Base-by-base conservation (phyloP, 225 moss, liverwort and hornwort species). In the Sphagnum tenellum region DNA sequence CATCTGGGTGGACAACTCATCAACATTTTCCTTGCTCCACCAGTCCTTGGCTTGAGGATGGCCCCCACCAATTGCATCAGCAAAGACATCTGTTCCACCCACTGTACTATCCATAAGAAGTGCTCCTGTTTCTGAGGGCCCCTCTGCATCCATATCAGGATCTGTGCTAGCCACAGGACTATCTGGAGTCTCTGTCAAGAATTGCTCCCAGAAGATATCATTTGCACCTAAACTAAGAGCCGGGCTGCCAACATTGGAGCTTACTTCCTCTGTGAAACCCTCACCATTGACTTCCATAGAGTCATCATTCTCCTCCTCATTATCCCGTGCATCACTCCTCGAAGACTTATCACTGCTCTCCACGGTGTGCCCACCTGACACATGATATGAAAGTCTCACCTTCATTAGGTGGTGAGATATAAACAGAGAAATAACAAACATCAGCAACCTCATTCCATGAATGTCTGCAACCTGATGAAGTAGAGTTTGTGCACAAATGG, bases 131-230 rank as follows among this genome's bases (percentile, higher is more conserved):
- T 71, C 72, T 45, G 76, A 71, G 14, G 10, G 45, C 53, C 46
- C 8, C 6, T 49, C 74, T 47, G 70, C 63, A 11, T 84, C 84
- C 57, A 85, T 82, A 59, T 72, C 85, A 3, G 85, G 79, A 60
- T 85, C 81, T 75, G 67, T 59, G 48, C n/a, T 61, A 47, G 81
- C 87, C 12, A 86, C 86, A 47, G 82, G 77, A 63, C 68, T 85
- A 9, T 52, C 9, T 52, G 52, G 52, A 52, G 52, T 52, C 8
- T 86, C 95, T 8, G 64, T 78, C 49, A 96, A 61, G 68, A 89
- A 96, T 58, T 96, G 92, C 84, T 89, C 86, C 95, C 95, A 96
- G 66, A 96, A 96, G n/a, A 83, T 71, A 55, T 96, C 92, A 62
- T 87, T 96, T 7, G 76, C 74, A 48, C 81, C 87, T 50, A 79